Base-by-base conservation (phyloP, 768 basidiomycete genomes). In the Suillus discolor region DNA sequence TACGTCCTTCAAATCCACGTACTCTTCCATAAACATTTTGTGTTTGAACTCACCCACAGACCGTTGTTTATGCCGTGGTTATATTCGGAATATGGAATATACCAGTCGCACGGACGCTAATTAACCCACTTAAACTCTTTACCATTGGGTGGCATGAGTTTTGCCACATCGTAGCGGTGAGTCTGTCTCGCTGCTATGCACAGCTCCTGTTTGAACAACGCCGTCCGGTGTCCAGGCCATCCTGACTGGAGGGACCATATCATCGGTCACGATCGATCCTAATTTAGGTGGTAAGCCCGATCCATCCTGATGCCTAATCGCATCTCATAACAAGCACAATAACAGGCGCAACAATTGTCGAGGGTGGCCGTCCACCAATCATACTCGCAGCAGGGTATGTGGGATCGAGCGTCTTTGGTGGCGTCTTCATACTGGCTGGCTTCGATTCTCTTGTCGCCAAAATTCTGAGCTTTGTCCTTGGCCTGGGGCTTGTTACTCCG, bases 371-470 rank as follows among this genome's bases (percentile, higher is more conserved):
- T 64, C 89, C 92, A 12, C 79, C 85, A 6, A 82, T 89, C 66
- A 92, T 93, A 67, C 83, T 95, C 41, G 81, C 89, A 12, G 84
- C 93, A 11, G 93, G 94, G 34, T 96, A 96, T 75, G 74, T 94
- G 41, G 94, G 94, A 23, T 94, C 92, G 13, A 88, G 91, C 11
- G 75, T 95, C 12, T 82, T 96, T 31, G 94, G 94, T 20, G 94
- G 90, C 6, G 81, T 89, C n/a, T 91, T 96, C 70, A 83, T 94
- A 28, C 81, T 95, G 34, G 91, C 89, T 45, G 92, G 92, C 20
- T 96, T 92, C 81, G 90, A 95, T 74, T 95, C 91, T 3, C 86
- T 97, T 20, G 91, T 94, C 15, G 91, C 95, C 41, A 98, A 98
- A 78, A 87, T 97, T 65, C 86, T 95, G 76, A 96, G 94, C 79